Evolutionary conservation across 768 basidiomycete species (phyloP).

Genomic region (Xerocomellus dryophilus): DNA sequence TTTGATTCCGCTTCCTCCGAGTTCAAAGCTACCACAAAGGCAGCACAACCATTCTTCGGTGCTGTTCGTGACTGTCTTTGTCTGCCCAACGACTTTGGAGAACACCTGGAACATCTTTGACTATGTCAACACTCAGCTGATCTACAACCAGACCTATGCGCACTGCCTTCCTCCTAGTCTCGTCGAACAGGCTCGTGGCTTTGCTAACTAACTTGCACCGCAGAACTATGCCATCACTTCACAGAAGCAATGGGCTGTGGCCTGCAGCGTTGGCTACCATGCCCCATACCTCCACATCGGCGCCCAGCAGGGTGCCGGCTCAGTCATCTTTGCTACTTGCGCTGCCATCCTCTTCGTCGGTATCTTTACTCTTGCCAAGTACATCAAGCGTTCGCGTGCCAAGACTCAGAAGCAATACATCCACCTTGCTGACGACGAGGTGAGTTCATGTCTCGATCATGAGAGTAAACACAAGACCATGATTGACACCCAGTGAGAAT

Average conservation of each 20-base stretch:
- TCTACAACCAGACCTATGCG: too few relatives aligned
- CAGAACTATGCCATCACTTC: too few relatives aligned
- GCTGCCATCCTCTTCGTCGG: conserved; percentile 38
- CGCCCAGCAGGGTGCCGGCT: conserved; percentile 29
- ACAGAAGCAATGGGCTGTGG: conserved; percentile 44
- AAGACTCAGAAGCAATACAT: conserved; percentile 28
- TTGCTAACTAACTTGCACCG: too few relatives aligned
- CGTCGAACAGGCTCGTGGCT: too few relatives aligned
- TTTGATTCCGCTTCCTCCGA: conserved; percentile 73
- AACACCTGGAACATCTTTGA: conserved; percentile 81
- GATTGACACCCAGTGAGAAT: too few relatives aligned
- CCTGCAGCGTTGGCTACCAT: conserved; percentile 35
- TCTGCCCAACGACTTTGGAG: conserved; percentile 60
- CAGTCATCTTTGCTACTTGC: conserved; percentile 32
- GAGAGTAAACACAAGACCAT: conserved; percentile 9
- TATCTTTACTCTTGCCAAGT: conserved; percentile 34
- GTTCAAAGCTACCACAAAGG: conserved; percentile 60
- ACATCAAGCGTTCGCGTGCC: conserved; percentile 33
- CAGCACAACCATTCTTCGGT: conserved; percentile 64
- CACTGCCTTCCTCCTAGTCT: too few relatives aligned
- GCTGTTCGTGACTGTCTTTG: conserved; percentile 69
- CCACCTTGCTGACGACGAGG: conserved; percentile 36
- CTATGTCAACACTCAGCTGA: conserved; percentile 70
- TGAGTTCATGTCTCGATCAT: background rate
- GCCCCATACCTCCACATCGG: conserved; percentile 33